Evolutionary conservation across 176 grass and related monocot genomes (phyloP), one percentile per base, ranked within the genome.

Genomic region (Rhynchospora tenuis): DNA sequence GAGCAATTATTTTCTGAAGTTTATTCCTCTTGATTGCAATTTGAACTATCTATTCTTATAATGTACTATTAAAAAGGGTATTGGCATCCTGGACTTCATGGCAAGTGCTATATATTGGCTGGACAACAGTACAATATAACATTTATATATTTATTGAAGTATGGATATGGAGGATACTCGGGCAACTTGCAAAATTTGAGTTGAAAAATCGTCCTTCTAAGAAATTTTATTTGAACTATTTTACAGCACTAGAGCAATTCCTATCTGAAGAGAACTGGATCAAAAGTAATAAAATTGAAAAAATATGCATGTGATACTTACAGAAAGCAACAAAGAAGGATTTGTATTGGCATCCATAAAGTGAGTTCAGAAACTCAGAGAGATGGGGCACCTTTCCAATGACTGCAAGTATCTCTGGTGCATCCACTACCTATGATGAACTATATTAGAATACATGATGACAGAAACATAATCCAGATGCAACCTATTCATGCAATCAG

Each of bases 241-340:
- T 55, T 77, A 56, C 15, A 31, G 13, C 31, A 13, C 15, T 56
- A 24, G 14, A 31, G 46, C 14, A 56, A 26, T 31, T 77, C 55
- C 10, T 77, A 20, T 29, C 8, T 1, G 16, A 77, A 19, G 47
- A 77, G 14, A 77, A 17, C 29, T 51, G 12, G 6, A 26, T 54
- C 44, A 64, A 45, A 62, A 61, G 47, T 81, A 4, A 22, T 23
- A 43, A 16, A 47, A 68, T 65, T 46, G 20, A 52, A 27, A 80
- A 38, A 47, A 78, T 68, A 58, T 54, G 65, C 52, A 85, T 44
- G 19, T 11, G 60, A 68, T 57, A 90, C 97, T 96, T 90, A 99
- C 91, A 99, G 88, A 93, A 99, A 81, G 96, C 93, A 46, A 83
- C 72, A 80, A 95, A 99, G 84, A 99, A 99, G 33, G 93, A 99